These are phyloP conservation scores for Sesbania bispinosa DNA, from an alignment of 306 rosid genomes.

Conservation along the genomic window DNA sequence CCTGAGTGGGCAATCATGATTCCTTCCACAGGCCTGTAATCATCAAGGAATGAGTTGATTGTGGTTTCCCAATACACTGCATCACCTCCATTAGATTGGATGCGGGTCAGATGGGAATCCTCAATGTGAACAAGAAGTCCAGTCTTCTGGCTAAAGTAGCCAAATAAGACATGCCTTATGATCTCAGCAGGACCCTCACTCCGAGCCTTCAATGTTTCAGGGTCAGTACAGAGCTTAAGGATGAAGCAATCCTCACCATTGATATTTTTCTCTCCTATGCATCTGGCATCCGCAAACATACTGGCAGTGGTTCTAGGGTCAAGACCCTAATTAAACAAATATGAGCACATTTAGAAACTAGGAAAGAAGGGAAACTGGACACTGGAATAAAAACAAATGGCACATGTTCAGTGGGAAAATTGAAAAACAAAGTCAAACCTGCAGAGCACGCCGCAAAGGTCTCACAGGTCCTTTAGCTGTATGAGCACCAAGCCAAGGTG, in stretches of 20 bases:
- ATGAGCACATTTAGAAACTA: background rate
- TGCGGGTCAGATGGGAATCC: slow-evolving; percentile 96
- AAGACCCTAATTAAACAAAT: slow-evolving; percentile 63
- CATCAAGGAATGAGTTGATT: slow-evolving; percentile 87
- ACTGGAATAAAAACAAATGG: background rate
- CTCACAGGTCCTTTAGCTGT: slow-evolving; percentile 96
- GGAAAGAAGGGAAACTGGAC: too few relatives aligned
- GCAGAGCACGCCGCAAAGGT: slow-evolving; percentile 96
- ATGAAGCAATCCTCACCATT: slow-evolving; percentile 97
- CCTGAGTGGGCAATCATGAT: slow-evolving; percentile 99
- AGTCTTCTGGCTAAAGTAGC: slow-evolving; percentile 97
- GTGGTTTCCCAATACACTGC: slow-evolving; percentile 99
- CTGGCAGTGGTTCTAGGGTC: slow-evolving; percentile 94
- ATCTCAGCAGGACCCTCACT: slow-evolving; percentile 99
- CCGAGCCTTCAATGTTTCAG: slow-evolving; percentile 82
- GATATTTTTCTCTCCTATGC: slow-evolving; percentile 94
- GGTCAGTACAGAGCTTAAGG: slow-evolving; percentile 88
- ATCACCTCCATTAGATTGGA: slow-evolving; percentile 84
- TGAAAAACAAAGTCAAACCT: slow-evolving; percentile 47
- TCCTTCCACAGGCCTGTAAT: slow-evolving; percentile 94
- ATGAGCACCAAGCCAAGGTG: slow-evolving; percentile 98
- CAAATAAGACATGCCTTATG: slow-evolving; percentile 89
- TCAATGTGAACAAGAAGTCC: slow-evolving; percentile 94
- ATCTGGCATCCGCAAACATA: slow-evolving; percentile 83
- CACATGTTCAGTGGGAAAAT: background rate